Evolutionary conservation across 345 rosid genomes (phyloP).

Genomic region (Corymbia maculata): DNA sequence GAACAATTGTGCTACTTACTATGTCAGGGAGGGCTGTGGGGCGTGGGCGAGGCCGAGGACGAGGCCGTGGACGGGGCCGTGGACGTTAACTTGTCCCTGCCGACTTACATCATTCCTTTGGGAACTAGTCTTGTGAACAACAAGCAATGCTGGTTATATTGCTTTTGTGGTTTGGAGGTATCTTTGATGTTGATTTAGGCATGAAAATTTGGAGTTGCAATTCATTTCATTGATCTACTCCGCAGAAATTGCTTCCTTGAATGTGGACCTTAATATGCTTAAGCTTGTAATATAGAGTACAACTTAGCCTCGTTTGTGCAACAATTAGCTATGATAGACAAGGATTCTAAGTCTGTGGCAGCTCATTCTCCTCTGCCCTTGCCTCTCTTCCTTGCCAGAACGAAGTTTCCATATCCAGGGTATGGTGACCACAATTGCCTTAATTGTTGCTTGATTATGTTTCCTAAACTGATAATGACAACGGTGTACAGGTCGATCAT

Average conservation of each 20-base stretch:
- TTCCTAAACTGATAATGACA: neutral
- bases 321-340: neutral
- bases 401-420: neutral
- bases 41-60: constrained; percentile 84
- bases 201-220: neutral
- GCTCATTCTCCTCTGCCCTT: neutral
- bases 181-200: neutral
- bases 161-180: neutral
- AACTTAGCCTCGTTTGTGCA: neutral
- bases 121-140: neutral
- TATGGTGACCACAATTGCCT: neutral
- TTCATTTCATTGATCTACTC: neutral
- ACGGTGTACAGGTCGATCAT: neutral
- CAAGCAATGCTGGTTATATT: neutral
- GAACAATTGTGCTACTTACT: neutral
- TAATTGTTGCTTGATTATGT: neutral
- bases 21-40: constrained; percentile 72
- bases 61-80: constrained; percentile 81
- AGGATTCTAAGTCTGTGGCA: neutral
- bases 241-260: neutral
- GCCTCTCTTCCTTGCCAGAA: neutral
- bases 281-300: neutral
- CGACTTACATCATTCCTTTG: neutral
- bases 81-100: constrained; percentile 43
- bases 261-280: neutral